Evolutionary conservation across 768 basidiomycete species (phyloP), one percentile per base, ranked within the genome.

Genomic region (Suillus alpinus): DNA sequence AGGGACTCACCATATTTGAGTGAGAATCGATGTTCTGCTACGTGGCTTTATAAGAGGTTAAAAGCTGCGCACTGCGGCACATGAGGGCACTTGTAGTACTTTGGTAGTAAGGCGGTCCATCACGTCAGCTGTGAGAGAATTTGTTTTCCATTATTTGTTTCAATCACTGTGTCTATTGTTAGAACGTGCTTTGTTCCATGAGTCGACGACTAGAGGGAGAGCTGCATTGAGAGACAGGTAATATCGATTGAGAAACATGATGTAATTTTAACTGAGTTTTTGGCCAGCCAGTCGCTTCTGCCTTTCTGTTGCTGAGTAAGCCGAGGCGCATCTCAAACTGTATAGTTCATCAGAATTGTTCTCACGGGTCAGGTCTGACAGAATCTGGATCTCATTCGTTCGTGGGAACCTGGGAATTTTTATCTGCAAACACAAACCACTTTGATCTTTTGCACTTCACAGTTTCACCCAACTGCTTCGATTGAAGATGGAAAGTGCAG

Each of bases 401-500:
- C 29, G 60, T 65, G 57, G 16, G 57, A 4, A 32, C 49, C 51
- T 29, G 39, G 26, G 39, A 34, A 58, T 18, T 23, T 51, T 55
- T 55, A 55, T 55, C 53, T 55, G 5, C 36, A 14, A 32, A 34
- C 50, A 6, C 31, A 51, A 34, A 16, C 14, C 16, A n/a, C 29
- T 6, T 32, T 14, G n/a, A 36, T 52, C 20, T 23, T 53, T 53
- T 12, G 53, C 26, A 10, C 16, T 37, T 16, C 43, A 23, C 20
- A 29, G 50, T 29, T 43, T 16, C 50, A 32, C 31, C 9, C 31
- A 59, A 44, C 52, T 61, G 50, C 14, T 49, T 43, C 57, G 62
- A 31, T 62, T 52, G 44, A 44, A 65, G 46, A 74, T 74, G 73
- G 68, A 69, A 59, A 68, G 73, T 56, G 70, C 71, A 56, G 68